These are phyloP conservation scores for Paraconiothyrium brasiliense DNA, from an alignment of 2,329 filamentous ascomycete species.

Conservation along the genomic window DNA sequence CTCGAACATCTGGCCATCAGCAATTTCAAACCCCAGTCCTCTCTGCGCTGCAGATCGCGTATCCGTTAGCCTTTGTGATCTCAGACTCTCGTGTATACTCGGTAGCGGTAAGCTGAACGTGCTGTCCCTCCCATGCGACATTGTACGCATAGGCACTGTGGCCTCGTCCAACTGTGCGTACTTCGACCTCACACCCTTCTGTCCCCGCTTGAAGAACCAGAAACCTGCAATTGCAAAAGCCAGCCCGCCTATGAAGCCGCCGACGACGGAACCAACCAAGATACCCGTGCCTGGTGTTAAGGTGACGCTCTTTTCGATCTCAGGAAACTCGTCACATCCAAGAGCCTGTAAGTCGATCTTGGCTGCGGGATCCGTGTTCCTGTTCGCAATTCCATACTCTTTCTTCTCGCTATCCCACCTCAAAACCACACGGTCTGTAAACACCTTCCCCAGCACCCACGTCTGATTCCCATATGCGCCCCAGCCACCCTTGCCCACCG, in stretches of 20 bases:
- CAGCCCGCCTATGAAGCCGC: slow-evolving; percentile 25
- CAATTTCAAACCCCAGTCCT: slow-evolving; percentile 15
- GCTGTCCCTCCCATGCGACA: slow-evolving; percentile 14
- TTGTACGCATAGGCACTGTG: slow-evolving; percentile 20
- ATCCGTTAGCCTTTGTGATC: slow-evolving; percentile 4
- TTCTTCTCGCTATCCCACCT: slow-evolving; percentile 25
- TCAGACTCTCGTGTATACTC: slow-evolving; percentile 12
- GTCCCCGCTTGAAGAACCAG: slow-evolving; percentile 28
- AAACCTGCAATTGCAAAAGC: slow-evolving; percentile 22
- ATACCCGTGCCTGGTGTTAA: slow-evolving; percentile 19
- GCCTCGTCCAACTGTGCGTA: slow-evolving; percentile 28
- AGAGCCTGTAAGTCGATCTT: slow-evolving; percentile 24
- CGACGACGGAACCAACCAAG: slow-evolving; percentile 25
- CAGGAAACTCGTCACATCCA: slow-evolving; percentile 28
- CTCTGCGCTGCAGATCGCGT: not conserved
- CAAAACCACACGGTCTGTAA: slow-evolving; percentile 27
- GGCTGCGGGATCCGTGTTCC: slow-evolving; percentile 11
- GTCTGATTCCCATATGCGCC: slow-evolving; percentile 28
- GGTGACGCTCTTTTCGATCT: slow-evolving; percentile 8
- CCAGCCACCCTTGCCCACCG: slow-evolving; percentile 25
- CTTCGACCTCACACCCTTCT: slow-evolving; percentile 21
- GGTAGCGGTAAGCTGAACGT: slow-evolving; percentile 13
- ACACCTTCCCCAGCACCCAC: slow-evolving; percentile 26
- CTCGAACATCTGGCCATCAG: slow-evolving; percentile 27
- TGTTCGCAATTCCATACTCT: slow-evolving; percentile 28